Conservation (phyloP, 352 stramenopile genomes). For the Phytophthora idaei region DNA sequence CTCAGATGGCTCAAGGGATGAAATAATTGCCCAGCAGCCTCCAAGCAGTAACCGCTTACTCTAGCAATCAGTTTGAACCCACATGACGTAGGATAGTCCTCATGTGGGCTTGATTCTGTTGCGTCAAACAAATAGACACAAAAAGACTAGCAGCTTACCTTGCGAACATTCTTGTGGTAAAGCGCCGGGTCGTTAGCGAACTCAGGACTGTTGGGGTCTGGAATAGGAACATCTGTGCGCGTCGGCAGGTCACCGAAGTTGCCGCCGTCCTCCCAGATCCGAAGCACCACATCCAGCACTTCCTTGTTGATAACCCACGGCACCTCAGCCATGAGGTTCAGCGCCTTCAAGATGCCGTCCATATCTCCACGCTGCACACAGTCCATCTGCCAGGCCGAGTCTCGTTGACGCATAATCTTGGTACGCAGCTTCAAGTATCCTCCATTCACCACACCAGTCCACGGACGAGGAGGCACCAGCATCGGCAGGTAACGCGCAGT, state of each 20-base stretch:
- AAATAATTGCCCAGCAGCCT: conserved; percentile 22
- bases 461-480: conserved; percentile 94
- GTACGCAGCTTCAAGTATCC: conserved; percentile 94
- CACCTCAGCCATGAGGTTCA: conserved; percentile 94
- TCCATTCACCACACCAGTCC: conserved; percentile 89
- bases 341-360: conserved; percentile 81
- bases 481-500: conserved; percentile 94
- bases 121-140: conserved; percentile 35
- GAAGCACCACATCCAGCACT: conserved; percentile 91
- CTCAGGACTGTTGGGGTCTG: conserved; percentile 59
- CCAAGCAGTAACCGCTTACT: conserved; percentile 57
- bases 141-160: conserved; percentile 52
- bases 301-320: conserved; percentile 96
- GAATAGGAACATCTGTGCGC: conserved; percentile 61
- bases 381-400: conserved; percentile 87
- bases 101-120: conserved; percentile 87
- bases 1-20: conserved; percentile 22
- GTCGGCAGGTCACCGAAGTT: conserved; percentile 94
- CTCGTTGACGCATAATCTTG: conserved; percentile 93
- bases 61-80: conserved; percentile 89
- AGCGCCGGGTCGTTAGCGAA: conserved; percentile 70
- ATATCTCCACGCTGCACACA: conserved; percentile 90
- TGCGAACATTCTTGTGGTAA: conserved; percentile 72
- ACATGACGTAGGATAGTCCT: conserved; percentile 51
- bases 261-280: conserved; percentile 92